These are phyloP conservation scores for Moesziomyces sp. DNA, from an alignment of 1,284 basidiomycete genomes.

Conservation along the genomic window DNA sequence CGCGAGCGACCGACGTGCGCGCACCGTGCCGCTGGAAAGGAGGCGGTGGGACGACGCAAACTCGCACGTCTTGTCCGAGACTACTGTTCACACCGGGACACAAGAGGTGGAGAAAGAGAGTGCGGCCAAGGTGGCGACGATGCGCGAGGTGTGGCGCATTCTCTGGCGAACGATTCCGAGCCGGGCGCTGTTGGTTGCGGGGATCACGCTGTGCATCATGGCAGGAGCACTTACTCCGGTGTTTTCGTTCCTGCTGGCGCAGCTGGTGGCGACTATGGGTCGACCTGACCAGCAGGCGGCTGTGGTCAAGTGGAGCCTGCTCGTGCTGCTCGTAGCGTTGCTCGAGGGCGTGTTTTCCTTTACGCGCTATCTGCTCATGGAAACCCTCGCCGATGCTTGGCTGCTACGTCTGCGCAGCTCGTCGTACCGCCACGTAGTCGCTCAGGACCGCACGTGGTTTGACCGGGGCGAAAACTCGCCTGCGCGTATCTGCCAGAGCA, in stretches of 20 bases:
- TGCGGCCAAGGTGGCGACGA: slow-evolving; percentile 4
- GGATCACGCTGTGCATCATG: slow-evolving; percentile 72
- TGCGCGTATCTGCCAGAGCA: slow-evolving; percentile 76
- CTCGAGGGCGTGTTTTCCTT: slow-evolving; percentile 81
- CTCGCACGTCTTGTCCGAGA: background rate
- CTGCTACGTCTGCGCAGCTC: slow-evolving; percentile 75
- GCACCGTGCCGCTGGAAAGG: slow-evolving; percentile 5
- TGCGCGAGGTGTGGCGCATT: slow-evolving; percentile 51
- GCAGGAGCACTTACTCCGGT: slow-evolving; percentile 87
- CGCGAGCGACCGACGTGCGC: slow-evolving; percentile 32
- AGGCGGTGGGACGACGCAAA: slow-evolving; percentile 17
- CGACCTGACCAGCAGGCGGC: slow-evolving; percentile 75
- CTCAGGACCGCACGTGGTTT: slow-evolving; percentile 91
- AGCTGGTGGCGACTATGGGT: slow-evolving; percentile 74
- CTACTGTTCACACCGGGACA: background rate
- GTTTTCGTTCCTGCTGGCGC: slow-evolving; percentile 88
- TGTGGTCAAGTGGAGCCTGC: slow-evolving; percentile 45
- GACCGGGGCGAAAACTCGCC: slow-evolving; percentile 77
- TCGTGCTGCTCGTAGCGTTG: slow-evolving; percentile 77
- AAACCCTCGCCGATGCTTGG: slow-evolving; percentile 81
- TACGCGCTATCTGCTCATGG: slow-evolving; percentile 71
- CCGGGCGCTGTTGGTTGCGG: slow-evolving; percentile 78
- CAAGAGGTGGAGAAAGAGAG: background rate
- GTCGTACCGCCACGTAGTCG: slow-evolving; percentile 76
- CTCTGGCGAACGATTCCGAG: slow-evolving; percentile 80